A percentile compares a stretch with the other conserved stretches of the same genome.
Evolutionary conservation across 306 rosid species (phyloP).

Genomic region (Glycyrrhiza uralensis): DNA sequence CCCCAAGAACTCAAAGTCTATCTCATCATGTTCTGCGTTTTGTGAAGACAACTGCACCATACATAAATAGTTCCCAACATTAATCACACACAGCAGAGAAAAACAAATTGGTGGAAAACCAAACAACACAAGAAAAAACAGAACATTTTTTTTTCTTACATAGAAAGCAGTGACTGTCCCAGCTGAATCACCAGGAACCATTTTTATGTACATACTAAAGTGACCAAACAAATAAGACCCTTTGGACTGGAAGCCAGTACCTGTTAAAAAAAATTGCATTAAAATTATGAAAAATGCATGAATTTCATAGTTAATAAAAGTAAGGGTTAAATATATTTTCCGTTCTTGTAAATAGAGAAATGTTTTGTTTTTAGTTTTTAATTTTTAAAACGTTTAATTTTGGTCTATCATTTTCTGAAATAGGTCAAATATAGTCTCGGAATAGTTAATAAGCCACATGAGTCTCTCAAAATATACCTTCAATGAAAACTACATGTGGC

Average conservation of each 20-base stretch:
- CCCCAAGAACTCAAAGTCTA: slow-evolving; percentile 92
- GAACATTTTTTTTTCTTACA: slow-evolving; percentile 44
- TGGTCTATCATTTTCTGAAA: too few species aligned
- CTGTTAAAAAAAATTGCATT: slow-evolving; percentile 23
- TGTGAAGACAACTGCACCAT: slow-evolving; percentile 77
- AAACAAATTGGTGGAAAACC: neutral
- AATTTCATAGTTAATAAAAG: neutral
- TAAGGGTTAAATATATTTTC: too few species aligned
- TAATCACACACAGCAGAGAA: neutral
- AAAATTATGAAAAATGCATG: neutral
- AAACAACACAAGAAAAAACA: neutral
- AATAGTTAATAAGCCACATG: too few species aligned
- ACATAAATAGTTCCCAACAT: neutral
- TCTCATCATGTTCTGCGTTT: slow-evolving; percentile 87
- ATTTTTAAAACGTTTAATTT: too few species aligned
- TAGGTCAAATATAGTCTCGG: too few species aligned
- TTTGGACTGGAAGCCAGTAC: slow-evolving; percentile 85
- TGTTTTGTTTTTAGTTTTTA: too few species aligned
- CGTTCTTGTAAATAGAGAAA: too few species aligned
- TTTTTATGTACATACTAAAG: slow-evolving; percentile 70
- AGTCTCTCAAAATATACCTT: too few species aligned
- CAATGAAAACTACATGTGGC: too few species aligned
- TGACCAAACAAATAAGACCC: slow-evolving; percentile 83
- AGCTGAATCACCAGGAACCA: slow-evolving; percentile 78
- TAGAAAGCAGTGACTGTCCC: slow-evolving; percentile 88